phyloP scores from a whole-genome alignment of 2,329 filamentous ascomycete species.

The Fonsecaea pugnacius region DNA sequence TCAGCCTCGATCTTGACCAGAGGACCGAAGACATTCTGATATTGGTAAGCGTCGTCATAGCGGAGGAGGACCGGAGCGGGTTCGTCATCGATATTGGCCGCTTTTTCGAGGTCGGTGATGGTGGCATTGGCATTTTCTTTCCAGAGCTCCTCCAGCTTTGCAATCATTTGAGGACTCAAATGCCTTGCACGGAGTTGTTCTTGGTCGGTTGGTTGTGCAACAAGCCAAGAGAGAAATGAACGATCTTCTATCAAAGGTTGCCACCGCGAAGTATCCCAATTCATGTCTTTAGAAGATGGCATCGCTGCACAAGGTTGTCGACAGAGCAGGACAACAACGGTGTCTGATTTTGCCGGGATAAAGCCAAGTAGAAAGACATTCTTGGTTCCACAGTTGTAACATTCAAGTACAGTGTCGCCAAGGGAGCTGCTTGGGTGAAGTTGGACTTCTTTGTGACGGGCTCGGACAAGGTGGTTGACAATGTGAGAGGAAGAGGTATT shows the following conservation, averaged over 20 bases:
- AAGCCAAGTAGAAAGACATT: conserved; percentile 98
- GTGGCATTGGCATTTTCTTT: conserved; percentile 91
- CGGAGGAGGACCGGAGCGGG: conserved; percentile 88
- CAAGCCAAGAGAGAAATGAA: conserved; percentile 92
- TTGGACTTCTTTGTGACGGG: conserved; percentile 97
- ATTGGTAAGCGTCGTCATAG: conserved; percentile 97
- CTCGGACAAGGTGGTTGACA: conserved; percentile 95
- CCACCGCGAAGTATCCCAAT: conserved; percentile 98
- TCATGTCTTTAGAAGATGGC: conserved; percentile 98
- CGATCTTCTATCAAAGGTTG: conserved; percentile 96
- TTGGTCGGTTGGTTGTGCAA: conserved; percentile 83
- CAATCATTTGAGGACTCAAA: conserved; percentile 90
- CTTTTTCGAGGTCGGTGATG: conserved; percentile 88
- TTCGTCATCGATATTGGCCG: conserved; percentile 88
- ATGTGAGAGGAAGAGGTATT: conserved; percentile 98
- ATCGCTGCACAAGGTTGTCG: conserved; percentile 94
- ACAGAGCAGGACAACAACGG: conserved; percentile 93
- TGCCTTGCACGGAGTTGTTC: conserved; percentile 95
- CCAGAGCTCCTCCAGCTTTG: conserved; percentile 97
- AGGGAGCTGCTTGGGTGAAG: conserved; percentile 90
- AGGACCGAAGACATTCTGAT: conserved; percentile 97
- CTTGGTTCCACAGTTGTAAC: conserved; percentile 99
- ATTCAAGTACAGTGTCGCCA: conserved; percentile 94
- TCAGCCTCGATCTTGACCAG: conserved; percentile 99
- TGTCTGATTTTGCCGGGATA: conserved; percentile 97